Base-by-base conservation (phyloP, 2,329 filamentous ascomycete species). In the Botrytis fragariae region DNA sequence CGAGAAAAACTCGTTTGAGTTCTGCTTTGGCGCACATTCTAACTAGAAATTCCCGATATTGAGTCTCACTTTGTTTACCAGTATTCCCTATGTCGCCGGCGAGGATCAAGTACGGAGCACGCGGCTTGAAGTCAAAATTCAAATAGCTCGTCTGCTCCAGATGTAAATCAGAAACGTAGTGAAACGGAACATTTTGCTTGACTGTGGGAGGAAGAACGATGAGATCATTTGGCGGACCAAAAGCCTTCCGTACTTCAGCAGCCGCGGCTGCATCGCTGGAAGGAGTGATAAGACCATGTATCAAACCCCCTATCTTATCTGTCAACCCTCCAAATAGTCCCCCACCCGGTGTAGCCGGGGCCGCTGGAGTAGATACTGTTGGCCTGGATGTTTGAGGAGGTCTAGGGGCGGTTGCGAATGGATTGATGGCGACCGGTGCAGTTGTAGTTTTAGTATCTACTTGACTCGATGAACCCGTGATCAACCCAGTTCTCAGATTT, bases 111-210 rank as follows among this genome's bases (percentile, higher is more conserved):
- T 72, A 67, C 4, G 4, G 7, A 32, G 29, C 61, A 32, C 37
- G 64, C 7, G 69, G 44, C 1, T 3, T 22, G 4, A 67, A 59
- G 45, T 72, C 61, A 48, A 64, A 72, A 42, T 10, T 29, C 4
- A 37, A 9, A 44, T 72, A 72, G 18, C 1, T 32, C 9, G 45
- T 64, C n/a, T 65, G 69, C 22, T 67, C 69, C 4, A 72, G 69
- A 57, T 72, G 61, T 18, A 72, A 25, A 57, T 72, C 61, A 9
- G 69, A 72, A 16, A 67, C 14, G 20, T 72, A 72, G 29, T 72
- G 69, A 39, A 72, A 65, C 12, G 16, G 18, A 3, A 68, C 25
- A 16, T 57, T 68, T 12, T 51, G 65, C 29, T 42, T 18, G 10
- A 29, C 14, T 8, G 48, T 57, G 45, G 45, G 45, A 29, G 64